Evolutionary conservation across 768 basidiomycete genomes (phyloP).

Genomic region (Daedaleopsis sinensis): DNA sequence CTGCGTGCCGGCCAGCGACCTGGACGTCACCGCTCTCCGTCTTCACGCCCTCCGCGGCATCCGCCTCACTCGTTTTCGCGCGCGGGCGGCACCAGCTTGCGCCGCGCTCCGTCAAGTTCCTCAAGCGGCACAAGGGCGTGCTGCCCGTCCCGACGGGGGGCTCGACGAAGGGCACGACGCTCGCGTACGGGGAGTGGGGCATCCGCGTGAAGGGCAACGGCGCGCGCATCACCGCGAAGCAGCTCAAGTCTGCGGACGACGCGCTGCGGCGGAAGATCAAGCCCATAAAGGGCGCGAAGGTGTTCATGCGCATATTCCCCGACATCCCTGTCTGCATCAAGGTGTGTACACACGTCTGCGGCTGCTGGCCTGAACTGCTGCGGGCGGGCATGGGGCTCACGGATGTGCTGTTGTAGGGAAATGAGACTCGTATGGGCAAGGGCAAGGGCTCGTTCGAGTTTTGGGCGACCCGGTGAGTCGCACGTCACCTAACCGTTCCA

Average conservation of each 20-base stretch:
- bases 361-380: no score
- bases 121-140: constrained; percentile 90
- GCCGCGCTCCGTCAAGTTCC: constrained; percentile 79
- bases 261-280: constrained; percentile 91
- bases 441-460: constrained; percentile 98
- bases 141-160: constrained; percentile 88
- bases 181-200: constrained; percentile 92
- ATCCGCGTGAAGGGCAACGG: constrained; percentile 86
- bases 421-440: constrained; percentile 99
- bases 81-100: constrained; percentile 60
- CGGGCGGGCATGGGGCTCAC: no score
- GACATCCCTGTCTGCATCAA: constrained; percentile 98
- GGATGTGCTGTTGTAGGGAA: constrained; percentile 60
- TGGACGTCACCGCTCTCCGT: constrained; percentile 13
- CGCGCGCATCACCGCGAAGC: constrained; percentile 83
- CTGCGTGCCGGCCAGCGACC: constrained; percentile 27
- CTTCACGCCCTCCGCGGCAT: constrained; percentile 3
- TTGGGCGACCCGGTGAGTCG: constrained; percentile 87
- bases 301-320: constrained; percentile 90
- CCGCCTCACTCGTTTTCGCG: constrained; percentile 23
- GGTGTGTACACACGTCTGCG: constrained; percentile 48
- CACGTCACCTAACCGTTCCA: constrained; percentile 2
- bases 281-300: constrained; percentile 83
- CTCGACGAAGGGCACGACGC: constrained; percentile 89
- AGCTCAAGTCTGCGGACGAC: constrained; percentile 84